Evolutionary conservation across 306 rosid species (phyloP), one percentile per base, ranked within the genome.

Genomic region (Lotus japonicus): DNA sequence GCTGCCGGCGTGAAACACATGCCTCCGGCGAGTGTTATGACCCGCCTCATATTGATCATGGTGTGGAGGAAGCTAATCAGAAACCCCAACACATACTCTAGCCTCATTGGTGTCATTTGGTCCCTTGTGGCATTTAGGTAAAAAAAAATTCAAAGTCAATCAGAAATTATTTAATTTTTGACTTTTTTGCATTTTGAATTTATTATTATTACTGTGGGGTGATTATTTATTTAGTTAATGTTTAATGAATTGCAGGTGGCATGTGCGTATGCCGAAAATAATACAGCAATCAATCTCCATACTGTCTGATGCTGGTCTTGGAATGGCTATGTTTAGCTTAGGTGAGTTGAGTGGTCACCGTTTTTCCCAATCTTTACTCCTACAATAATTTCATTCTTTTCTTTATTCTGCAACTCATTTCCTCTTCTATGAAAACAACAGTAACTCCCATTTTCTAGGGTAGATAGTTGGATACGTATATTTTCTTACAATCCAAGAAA

Each of bases 241-340:
- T 33, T 48, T 36, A 52, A 70, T 58, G 52, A 45, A 52, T 55
- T 66, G 79, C 52, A 95, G 99, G 86, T 95, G 95, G 96, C 80
- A 82, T 80, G 92, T 95, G 89, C 70, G 10, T 3, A 95, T 95
- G 99, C 99, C 99, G 1, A 68, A 56, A 84, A 87, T 95, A 76
- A 69, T 95, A 56, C 73, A 77, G 83, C 51, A 80, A 28, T 95
- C 99, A 52, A 95, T 95, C 81, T 85, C 99, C 79, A 95, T 95
- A 70, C 89, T 95, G 66, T 95, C 99, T 11, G 97, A 95, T 77
- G 97, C 99, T 14, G 99, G 99, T 17, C 95, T 95, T 3, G 99
- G 99, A 70, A 95, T 95, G 99, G 99, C 99, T 72, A 95, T 95
- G 99, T 95, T 95, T 85, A 95, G 99, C 80, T 88, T 95, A 81